Evolutionary conservation across 164 flowering plant genomes (phyloP), one percentile per base, ranked within the genome.

Genomic region (Vitis labrusca): DNA sequence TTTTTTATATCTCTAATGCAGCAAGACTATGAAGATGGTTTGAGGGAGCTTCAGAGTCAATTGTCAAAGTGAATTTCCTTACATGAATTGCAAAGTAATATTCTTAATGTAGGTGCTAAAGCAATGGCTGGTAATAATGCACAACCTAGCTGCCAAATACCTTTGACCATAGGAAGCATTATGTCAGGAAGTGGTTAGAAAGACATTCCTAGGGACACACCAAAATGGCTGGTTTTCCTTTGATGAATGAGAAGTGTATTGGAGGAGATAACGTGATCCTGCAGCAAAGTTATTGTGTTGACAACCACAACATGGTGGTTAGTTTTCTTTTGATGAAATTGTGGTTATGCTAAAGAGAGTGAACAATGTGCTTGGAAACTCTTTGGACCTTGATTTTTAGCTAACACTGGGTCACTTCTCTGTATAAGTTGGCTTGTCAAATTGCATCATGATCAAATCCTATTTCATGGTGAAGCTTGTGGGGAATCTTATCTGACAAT

Each of bases 11-110:
- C 17, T 50, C 63, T 71, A 53, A 17, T 77, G 69, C 78, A 83
- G 86, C 67, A 74, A 77, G 76, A 83, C 61, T 74, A 72, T 75
- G 80, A 80, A 13, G 71, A 65, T 80, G 82, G 82, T 59, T 59
- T 78, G 56, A 76, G 60, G 70, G 82, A 83, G 76, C 74, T 83
- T 51, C 82, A 80, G 59, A 64, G 48, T 56, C 74, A 80, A 62
- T 71, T 80, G 55, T 74, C 78, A 5, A 78, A 68, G 56, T 82
- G 86, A 62, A 63, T 77, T 61, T 76, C 82, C 50, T 62, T 80
- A 58, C 67, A 72, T 50, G 81, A 80, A 48, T 68, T 77, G 30
- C 64, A 54, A 63, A 68, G 57, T 51, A 72, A 66, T 61, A 12
- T 63, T 61, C 73, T 44, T 7, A 59, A 66, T 52, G 50, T 74